A percentile compares a stretch with the other conserved stretches of the same genome.
Conservation (phyloP, 1,284 basidiomycete species). For the Wallemia mellicola region DNA sequence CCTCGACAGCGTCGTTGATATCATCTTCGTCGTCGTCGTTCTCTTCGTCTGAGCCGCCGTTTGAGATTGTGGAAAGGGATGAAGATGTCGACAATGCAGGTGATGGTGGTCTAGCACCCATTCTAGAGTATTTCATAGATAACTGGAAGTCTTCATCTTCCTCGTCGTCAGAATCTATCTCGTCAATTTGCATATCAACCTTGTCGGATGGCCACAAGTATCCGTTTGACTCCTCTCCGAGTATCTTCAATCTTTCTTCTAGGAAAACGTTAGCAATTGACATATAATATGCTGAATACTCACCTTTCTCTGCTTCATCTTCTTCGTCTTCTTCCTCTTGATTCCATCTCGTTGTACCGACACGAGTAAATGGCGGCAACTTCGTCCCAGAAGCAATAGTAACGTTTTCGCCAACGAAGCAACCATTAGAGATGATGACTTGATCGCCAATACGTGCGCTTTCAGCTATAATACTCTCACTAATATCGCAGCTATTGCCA, state of each 20-base stretch:
- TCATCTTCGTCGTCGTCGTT: conserved; percentile 2
- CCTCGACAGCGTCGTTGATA: conserved; percentile 3
- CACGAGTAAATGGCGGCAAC: conserved; percentile 35
- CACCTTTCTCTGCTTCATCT: conserved; percentile 8
- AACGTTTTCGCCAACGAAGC: conserved; percentile 36
- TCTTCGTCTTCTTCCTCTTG: conserved; percentile 14
- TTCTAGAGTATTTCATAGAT: not conserved
- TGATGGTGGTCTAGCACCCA: conserved; percentile 9
- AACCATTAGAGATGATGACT: conserved; percentile 20
- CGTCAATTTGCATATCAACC: conserved; percentile 10
- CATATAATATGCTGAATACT: too few relatives aligned
- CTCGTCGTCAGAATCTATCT: conserved; percentile 14
- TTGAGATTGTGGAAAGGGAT: conserved; percentile 4
- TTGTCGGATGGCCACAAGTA: conserved; percentile 11
- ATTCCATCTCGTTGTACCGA: conserved; percentile 16
- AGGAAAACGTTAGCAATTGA: conserved; percentile 5
- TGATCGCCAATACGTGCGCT: conserved; percentile 15
- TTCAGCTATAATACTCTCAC: conserved; percentile 30
- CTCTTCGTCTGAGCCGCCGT: not conserved
- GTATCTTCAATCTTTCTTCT: conserved; percentile 4
- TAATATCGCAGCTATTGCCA: conserved; percentile 41
- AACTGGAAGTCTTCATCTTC: conserved; percentile 4
- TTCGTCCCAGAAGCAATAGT: conserved; percentile 36
- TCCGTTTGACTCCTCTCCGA: conserved; percentile 8
- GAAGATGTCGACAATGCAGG: conserved; percentile 8